Evolutionary conservation across 1,284 basidiomycete genomes (phyloP).

Genomic region (Naganishia cerealis): DNA sequence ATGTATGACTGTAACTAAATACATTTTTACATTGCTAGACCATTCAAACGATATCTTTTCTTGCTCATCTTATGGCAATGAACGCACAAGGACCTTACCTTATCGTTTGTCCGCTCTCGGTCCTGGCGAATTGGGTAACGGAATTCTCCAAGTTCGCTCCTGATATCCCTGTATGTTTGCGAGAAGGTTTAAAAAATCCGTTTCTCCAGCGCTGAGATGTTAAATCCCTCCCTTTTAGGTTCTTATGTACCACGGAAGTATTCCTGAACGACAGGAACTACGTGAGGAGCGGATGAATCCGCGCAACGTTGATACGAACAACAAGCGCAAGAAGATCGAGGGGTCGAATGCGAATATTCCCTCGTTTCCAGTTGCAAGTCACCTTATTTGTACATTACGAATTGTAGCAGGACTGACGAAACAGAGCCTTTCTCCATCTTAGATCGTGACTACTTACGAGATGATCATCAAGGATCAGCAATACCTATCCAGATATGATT

Average conservation of each 20-base stretch:
- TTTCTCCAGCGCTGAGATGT: not conserved
- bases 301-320: not conserved
- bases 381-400: not conserved
- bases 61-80: constrained; percentile 79
- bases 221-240: constrained; percentile 51
- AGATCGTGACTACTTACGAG: constrained; percentile 84
- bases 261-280: constrained; percentile 71
- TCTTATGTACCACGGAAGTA: constrained; percentile 84
- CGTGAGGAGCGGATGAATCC: constrained; percentile 53
- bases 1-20: constrained; percentile 7
- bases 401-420: not conserved
- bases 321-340: constrained; percentile 33
- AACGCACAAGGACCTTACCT: constrained; percentile 77
- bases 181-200: not conserved
- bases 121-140: constrained; percentile 85
- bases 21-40: constrained; percentile 60
- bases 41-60: constrained; percentile 87
- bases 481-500: constrained; percentile 67
- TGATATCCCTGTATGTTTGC: constrained; percentile 56
- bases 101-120: constrained; percentile 86
- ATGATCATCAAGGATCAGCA: constrained; percentile 81
- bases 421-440: too few species aligned
- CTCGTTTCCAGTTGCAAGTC: constrained; percentile 37
- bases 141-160: constrained; percentile 86
- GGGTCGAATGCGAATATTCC: constrained; percentile 38